A percentile compares a stretch with the other conserved stretches of the same genome.
Evolutionary conservation across 345 rosid genomes (phyloP).

Genomic region (Populus tremula): DNA sequence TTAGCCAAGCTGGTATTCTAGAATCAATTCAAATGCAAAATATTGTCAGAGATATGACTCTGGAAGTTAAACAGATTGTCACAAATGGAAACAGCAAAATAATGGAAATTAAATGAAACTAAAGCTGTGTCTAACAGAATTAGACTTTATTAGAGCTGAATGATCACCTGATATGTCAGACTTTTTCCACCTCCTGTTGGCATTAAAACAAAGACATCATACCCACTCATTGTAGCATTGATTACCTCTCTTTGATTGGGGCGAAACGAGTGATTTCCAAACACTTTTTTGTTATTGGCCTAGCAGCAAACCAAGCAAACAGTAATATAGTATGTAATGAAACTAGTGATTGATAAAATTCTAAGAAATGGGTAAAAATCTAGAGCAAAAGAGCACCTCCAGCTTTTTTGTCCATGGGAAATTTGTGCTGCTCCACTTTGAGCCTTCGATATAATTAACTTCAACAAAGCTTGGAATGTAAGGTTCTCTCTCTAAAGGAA

Average conservation of each 20-base stretch:
- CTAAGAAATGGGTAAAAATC: constrained; percentile 1
- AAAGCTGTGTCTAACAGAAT: not conserved
- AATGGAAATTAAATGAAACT: constrained; percentile 5
- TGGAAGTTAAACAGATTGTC: not conserved
- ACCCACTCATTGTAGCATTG: constrained; percentile 96
- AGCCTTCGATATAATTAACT: constrained; percentile 89
- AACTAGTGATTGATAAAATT: not conserved
- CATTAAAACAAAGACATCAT: constrained; percentile 96
- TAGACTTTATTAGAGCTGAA: too few relatives aligned
- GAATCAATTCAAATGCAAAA: not conserved
- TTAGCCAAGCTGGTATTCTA: not conserved
- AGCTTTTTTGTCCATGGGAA: constrained; percentile 81
- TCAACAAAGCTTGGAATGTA: constrained; percentile 66
- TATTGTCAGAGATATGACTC: not conserved
- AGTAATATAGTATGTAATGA: constrained; percentile 28
- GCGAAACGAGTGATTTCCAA: constrained; percentile 95
- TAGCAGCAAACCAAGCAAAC: constrained; percentile 39
- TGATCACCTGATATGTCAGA: constrained; percentile 83
- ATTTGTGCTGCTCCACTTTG: constrained; percentile 75
- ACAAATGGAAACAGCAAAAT: constrained; percentile 8
- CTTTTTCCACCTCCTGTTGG: constrained; percentile 99
- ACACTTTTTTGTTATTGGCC: constrained; percentile 86
- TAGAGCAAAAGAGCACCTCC: constrained; percentile 50
- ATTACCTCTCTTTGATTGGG: constrained; percentile 95
- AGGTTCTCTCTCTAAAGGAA: constrained; percentile 64